Base-by-base conservation (phyloP, 2,329 filamentous ascomycete genomes). In the Aspergillus candidus region DNA sequence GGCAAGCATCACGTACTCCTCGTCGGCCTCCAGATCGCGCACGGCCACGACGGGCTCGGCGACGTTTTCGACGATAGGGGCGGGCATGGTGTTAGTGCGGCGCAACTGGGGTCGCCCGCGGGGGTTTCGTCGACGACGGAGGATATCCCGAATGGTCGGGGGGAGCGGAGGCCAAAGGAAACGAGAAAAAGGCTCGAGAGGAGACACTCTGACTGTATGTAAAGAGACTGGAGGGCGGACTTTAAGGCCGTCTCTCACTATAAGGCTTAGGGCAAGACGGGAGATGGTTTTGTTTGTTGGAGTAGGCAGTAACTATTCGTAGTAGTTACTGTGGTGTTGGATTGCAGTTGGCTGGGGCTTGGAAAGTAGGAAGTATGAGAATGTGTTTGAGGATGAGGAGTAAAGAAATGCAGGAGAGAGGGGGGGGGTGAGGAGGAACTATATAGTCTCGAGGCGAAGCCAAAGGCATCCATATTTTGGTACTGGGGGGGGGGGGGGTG, bases 11-110 rank as follows among this genome's bases (percentile, higher is more conserved):
- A 69, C 67, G 33, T 61, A 59, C 12, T 57, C 50, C 52, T 70
- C 67, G 36, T 68, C 63, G 35, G 55, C 63, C 39, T 54, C 47
- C 33, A 66, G 59, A 11, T 66, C 56, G 33, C 65, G 63, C 41
- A 67, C 63, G 32, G 52, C 49, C 38, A 60, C 52, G 41, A 56
- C 52, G 35, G 56, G 52, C 32, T 59, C 54, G 17, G 49, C 42
- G 32, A 46, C 37, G 14, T 50, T 54, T 31, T 62, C 54, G 40
- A 64, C 42, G 15, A 27, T 27, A 4, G 54, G 50, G 32, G 49
- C 54, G n/a, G 62, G 61, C 62, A 65, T 66, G n/a, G 51, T 63
- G 47, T 47, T 44, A 30, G 58, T 47, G 14, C 55, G 57, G 39
- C 56, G 56, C 6, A 56, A 41, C 35, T 50, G 50, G 11, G 46